Evolutionary conservation across 495 filamentous ascomycete genomes (phyloP), one percentile per base, ranked within the genome.

Genomic region (Penicillium argentinense): DNA sequence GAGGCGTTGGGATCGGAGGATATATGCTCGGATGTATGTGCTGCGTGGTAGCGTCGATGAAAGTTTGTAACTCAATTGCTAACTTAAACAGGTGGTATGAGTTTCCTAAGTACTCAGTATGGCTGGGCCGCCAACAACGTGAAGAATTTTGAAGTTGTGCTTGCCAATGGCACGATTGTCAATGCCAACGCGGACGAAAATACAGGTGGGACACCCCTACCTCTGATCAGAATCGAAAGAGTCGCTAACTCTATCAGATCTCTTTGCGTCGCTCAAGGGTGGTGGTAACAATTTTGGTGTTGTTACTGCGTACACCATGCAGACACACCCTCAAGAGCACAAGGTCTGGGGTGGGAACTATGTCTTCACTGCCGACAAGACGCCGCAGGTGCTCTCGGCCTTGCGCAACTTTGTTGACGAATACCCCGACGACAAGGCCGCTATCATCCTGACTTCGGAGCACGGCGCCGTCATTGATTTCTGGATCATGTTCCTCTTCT

Each of bases 401-500:
- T 53, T 82, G 24, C 71, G 79, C 21, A 74, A 79, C 49, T 78
- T 79, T 33, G 76, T 71, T 8, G 67, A 73, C 32, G 62, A 74
- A 39, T 81, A 78, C 27, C 64, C 69, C 8, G 69, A 76, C 45
- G 69, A 73, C 54, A 76, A 78, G 46, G 74, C 78, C 0, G 67
- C 68, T 0, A 72, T 82, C 19, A 81, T 83, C 32, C 51, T 76
- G 44, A 83, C 80, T 0, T 63, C 73, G 0, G 74, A 82, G 53
- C 63, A 76, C n/a, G 69, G 76, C 0, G 60, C 66, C 2, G 29
- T 76, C 0, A 33, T 82, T 41, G 71, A 81, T n/a, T 64, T 74
- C 21, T 82, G 78, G 76, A 74, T 81, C 38, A 57, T 83, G 48
- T 85, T 83, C 53, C 49, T 82, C n/a, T 85, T 82, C 68, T 83